Conservation (phyloP, 257 asterid genomes). For the Schizonepeta tenuifolia region DNA sequence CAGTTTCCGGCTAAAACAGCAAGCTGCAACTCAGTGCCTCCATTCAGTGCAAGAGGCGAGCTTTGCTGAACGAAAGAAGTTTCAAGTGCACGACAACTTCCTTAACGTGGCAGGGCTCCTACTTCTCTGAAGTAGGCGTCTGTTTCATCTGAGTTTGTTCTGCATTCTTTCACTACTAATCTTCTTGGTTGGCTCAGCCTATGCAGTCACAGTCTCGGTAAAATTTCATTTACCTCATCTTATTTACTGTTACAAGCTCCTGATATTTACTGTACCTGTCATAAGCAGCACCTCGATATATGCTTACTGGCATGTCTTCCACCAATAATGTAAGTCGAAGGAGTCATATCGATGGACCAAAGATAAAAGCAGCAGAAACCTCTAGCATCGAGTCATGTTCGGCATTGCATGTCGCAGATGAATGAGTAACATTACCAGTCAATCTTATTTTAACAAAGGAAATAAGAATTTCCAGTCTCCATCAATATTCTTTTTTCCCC, state of each 20-base stretch:
- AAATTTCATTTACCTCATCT: not conserved
- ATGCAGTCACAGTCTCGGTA: not conserved
- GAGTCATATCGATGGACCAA: too few relatives aligned
- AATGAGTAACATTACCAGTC: too few relatives aligned
- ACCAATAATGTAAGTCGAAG: too few relatives aligned
- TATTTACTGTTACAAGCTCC: not conserved
- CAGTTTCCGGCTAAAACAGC: too few relatives aligned
- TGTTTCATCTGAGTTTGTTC: not conserved
- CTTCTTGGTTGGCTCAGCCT: not conserved
- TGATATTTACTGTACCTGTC: not conserved
- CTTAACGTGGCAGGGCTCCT: not conserved
- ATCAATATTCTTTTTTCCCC: not conserved
- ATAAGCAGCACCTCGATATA: not conserved
- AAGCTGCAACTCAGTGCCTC: too few relatives aligned
- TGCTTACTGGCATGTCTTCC: too few relatives aligned
- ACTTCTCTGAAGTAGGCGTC: not conserved
- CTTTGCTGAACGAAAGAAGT: too few relatives aligned
- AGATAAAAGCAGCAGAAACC: too few relatives aligned
- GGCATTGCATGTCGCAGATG: too few relatives aligned
- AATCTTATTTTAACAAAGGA: not conserved
- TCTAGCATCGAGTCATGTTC: too few relatives aligned
- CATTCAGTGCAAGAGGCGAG: too few relatives aligned
- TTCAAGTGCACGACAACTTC: not conserved
- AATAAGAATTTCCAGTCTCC: constrained; percentile 6
- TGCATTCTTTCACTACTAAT: not conserved